A percentile compares a stretch with the other conserved stretches of the same genome.
Conservation (phyloP, 2,329 filamentous ascomycete genomes). For the Penicillium crustosum region DNA sequence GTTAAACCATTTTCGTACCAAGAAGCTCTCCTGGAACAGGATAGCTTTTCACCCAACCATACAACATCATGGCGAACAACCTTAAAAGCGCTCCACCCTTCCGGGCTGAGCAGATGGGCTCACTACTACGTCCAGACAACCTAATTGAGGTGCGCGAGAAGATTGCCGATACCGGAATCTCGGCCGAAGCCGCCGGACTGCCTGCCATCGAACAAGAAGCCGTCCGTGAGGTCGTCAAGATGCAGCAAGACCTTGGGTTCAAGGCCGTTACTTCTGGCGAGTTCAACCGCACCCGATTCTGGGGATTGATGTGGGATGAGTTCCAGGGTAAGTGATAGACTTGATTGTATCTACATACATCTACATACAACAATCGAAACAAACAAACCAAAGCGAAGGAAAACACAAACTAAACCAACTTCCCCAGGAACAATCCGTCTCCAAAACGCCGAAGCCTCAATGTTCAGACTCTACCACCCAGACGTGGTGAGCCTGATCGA, state of each 20-base stretch:
- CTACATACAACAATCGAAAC: background rate
- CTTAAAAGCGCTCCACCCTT: constrained; percentile 25
- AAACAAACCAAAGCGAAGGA: background rate
- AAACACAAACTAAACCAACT: constrained; percentile 48
- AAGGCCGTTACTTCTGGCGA: constrained; percentile 25
- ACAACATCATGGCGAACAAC: constrained; percentile 12
- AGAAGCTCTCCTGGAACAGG: background rate
- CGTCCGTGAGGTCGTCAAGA: constrained; percentile 22
- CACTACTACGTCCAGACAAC: constrained; percentile 20
- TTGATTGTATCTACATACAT: background rate
- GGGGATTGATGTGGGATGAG: constrained; percentile 28
- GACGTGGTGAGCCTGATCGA: constrained; percentile 30
- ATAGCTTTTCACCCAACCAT: background rate
- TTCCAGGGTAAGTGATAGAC: constrained; percentile 19
- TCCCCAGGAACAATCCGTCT: constrained; percentile 45
- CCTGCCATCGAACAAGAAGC: constrained; percentile 1
- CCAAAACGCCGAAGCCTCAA: constrained; percentile 28
- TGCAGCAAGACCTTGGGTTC: constrained; percentile 24
- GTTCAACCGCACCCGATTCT: constrained; percentile 26
- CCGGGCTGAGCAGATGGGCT: constrained; percentile 27
- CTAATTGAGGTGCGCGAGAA: constrained; percentile 22
- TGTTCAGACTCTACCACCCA: constrained; percentile 30
- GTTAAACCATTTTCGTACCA: background rate
- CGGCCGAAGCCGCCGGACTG: constrained; percentile 20
- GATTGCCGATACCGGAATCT: constrained; percentile 20